Evolutionary conservation across 306 rosid genomes (phyloP), one percentile per base, ranked within the genome.

Genomic region (Fragaria nilgerrensis): DNA sequence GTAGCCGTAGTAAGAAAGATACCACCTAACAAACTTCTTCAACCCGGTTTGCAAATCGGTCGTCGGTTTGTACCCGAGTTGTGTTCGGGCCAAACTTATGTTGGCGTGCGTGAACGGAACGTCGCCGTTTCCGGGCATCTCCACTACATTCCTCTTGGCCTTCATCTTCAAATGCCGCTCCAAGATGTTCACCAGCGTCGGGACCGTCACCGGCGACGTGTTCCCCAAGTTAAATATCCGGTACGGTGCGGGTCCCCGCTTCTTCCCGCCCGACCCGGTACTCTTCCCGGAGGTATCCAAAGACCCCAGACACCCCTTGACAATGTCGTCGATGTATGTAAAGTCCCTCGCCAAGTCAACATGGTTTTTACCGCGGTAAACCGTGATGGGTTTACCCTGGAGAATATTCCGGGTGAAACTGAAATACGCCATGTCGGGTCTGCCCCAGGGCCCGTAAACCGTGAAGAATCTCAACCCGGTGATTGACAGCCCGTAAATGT

Each of bases 121-220:
- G 85, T 94, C 97, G 15, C 98, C 96, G 89, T 94, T 94, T 81
- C 97, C 98, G 0, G 96, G 97, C 98, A 94, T 94, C 1, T 94
- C 98, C 77, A 94, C 88, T 0, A 90, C 5, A 20, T 86, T 88
- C 87, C 86, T 87, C 94, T 88, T 94, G 3, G 98, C 98, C 80
- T 90, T 90, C 70, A 61, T 84, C 84, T 91, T 91, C 97, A 94
- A 85, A 62, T 90, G 91, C 14, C 85, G 52, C 80, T 94, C 98
- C 39, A 94, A 45, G 3, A 94, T 94, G 27, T 84, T 83, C 49
- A 94, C 98, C 0, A 94, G 81, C 7, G 88, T 83, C 9, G 97
- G 98, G 5, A 94, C 98, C 0, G 97, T 94, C 61, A 94, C 97
- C 7, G 94, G 97, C 1, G 98, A 87, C 49, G 97, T 94, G 53